Conservation (phyloP, 345 rosid species). For the Pelargonium nanum region DNA sequence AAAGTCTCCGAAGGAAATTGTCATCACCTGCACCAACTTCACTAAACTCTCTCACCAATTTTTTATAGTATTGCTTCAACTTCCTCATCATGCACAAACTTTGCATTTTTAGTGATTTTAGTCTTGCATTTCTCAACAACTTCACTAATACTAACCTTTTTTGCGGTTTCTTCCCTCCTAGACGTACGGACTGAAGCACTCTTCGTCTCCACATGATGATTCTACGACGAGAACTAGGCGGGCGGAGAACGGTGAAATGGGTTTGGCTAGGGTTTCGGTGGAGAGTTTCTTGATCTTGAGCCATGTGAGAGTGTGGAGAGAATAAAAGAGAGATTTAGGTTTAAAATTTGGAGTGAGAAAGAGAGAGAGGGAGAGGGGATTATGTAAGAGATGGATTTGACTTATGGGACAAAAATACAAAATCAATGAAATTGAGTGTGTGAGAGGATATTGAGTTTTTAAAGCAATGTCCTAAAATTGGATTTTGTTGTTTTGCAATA, state of each 20-base stretch:
- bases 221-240: constrained; percentile 23
- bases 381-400: too few relatives aligned
- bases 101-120: constrained; percentile 44
- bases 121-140: constrained; percentile 36
- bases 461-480: too few relatives aligned
- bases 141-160: constrained; percentile 24
- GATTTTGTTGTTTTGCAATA: too few relatives aligned
- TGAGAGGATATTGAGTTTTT: too few relatives aligned
- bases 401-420: too few relatives aligned
- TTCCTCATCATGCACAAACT: constrained; percentile 36
- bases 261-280: neutral
- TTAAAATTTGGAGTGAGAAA: too few relatives aligned
- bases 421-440: too few relatives aligned
- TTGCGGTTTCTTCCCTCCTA: constrained; percentile 40
- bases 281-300: too few relatives aligned
- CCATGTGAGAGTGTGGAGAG: too few relatives aligned
- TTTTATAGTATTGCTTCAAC: constrained; percentile 40
- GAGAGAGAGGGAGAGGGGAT: too few relatives aligned
- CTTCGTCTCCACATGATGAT: constrained; percentile 30
- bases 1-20: too few relatives aligned
- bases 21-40: constrained; percentile 22
- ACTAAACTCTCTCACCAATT: constrained; percentile 36
- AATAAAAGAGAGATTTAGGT: too few relatives aligned
- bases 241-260: constrained; percentile 9
- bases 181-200: constrained; percentile 38